Evolutionary conservation across 306 rosid species (phyloP).

Genomic region (Citrullus mucosospermus): DNA sequence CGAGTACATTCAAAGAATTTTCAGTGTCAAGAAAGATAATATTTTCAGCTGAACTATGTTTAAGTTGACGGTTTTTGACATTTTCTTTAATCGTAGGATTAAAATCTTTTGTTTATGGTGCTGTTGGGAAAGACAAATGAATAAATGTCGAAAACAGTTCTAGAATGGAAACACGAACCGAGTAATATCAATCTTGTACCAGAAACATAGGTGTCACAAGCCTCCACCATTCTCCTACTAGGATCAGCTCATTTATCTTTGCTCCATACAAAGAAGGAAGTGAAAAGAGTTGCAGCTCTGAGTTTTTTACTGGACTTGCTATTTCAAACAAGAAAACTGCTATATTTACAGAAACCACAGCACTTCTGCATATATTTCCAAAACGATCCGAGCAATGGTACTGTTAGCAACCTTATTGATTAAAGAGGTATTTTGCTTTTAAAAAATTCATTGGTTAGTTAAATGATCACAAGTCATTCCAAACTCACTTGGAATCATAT

Average conservation of each 20-base stretch:
- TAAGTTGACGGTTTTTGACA: not conserved
- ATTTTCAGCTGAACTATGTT: not conserved
- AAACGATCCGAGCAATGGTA: not conserved
- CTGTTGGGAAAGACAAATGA: not conserved
- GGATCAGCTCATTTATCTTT: conserved; percentile 69
- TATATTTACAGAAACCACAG: conserved; percentile 60
- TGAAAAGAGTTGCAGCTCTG: conserved; percentile 49
- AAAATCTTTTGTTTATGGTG: no score
- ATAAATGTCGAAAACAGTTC: not conserved
- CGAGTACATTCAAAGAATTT: not conserved
- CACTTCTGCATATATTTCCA: conserved; percentile 47
- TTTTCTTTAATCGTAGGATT: not conserved
- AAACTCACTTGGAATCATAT: not conserved
- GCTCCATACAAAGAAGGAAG: conserved; percentile 77
- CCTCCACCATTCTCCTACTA: conserved; percentile 98
- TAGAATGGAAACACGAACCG: conserved; percentile 69
- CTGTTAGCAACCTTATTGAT: not conserved
- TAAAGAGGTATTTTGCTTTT: no score
- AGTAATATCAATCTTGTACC: conserved; percentile 68
- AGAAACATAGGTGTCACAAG: conserved; percentile 98
- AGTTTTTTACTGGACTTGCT: conserved; percentile 74
- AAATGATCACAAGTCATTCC: not conserved
- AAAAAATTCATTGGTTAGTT: not conserved
- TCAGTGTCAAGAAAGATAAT: not conserved
- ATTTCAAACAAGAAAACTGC: conserved; percentile 82